These are phyloP conservation scores for Yamadazyma diospyri DNA, from an alignment of 1,139 yeast genomes.

Conservation along the genomic window DNA sequence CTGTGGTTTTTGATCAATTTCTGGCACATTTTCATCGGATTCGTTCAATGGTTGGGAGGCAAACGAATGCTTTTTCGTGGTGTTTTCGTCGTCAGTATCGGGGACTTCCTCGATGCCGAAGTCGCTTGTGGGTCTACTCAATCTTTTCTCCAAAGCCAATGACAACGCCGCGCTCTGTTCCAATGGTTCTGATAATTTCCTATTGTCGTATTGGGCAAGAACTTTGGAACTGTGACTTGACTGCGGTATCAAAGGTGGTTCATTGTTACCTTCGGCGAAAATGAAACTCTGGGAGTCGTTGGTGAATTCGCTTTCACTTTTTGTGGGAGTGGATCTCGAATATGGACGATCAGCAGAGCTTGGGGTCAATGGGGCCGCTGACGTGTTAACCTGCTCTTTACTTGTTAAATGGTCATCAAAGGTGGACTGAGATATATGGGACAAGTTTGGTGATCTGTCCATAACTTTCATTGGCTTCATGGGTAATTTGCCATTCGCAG, in stretches of 20 bases:
- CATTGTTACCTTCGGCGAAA: constrained; percentile 15
- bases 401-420: constrained; percentile 11
- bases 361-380: constrained; percentile 3
- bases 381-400: neutral
- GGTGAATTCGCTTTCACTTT: constrained; percentile 13
- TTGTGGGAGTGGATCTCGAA: constrained; percentile 4
- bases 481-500: constrained; percentile 43
- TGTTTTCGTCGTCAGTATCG: constrained; percentile 26
- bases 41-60: constrained; percentile 6
- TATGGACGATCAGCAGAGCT: neutral
- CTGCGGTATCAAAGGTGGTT: constrained; percentile 1
- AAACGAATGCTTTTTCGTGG: neutral
- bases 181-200: constrained; percentile 23
- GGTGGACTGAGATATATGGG: constrained; percentile 13
- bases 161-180: constrained; percentile 28
- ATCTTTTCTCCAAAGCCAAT: constrained; percentile 20
- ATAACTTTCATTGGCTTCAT: constrained; percentile 42
- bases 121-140: constrained; percentile 21
- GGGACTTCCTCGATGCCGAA: constrained; percentile 41
- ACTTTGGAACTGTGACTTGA: neutral
- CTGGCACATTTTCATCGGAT: constrained; percentile 9
- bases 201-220: constrained; percentile 5
- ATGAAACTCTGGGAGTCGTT: constrained; percentile 34
- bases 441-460: constrained; percentile 13
- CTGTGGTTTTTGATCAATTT: neutral